These are phyloP conservation scores for Fusarium palustre DNA, from an alignment of 2,329 filamentous ascomycete genomes.

Conservation along the genomic window DNA sequence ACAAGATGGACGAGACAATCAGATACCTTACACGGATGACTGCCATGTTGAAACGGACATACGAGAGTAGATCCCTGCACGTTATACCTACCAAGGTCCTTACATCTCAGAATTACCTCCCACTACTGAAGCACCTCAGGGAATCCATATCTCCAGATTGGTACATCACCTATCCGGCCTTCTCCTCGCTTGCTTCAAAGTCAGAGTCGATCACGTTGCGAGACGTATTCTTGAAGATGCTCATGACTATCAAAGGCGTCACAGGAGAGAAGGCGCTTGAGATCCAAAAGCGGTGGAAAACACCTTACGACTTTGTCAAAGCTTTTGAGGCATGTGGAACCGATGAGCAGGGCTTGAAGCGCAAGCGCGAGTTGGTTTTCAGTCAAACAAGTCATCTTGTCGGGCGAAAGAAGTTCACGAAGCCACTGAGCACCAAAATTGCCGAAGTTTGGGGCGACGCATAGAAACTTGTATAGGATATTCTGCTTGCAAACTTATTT, in stretches of 20 bases:
- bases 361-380: constrained; percentile 70
- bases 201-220: constrained; percentile 78
- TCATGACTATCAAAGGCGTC: constrained; percentile 82
- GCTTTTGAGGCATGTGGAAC: constrained; percentile 70
- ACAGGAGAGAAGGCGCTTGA: constrained; percentile 83
- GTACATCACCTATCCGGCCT: constrained; percentile 76
- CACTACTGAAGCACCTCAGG: constrained; percentile 70
- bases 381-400: constrained; percentile 68
- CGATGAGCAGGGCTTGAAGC: constrained; percentile 64
- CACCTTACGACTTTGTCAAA: constrained; percentile 76
- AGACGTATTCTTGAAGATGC: constrained; percentile 84
- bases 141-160: constrained; percentile 62
- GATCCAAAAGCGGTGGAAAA: constrained; percentile 83
- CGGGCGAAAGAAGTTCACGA: constrained; percentile 76
- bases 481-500: not conserved
- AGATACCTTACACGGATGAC: constrained; percentile 81
- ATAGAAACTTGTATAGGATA: constrained; percentile 41
- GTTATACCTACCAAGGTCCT: constrained; percentile 75
- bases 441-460: constrained; percentile 77
- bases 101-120: constrained; percentile 73
- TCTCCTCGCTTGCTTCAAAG: constrained; percentile 79
- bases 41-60: constrained; percentile 71
- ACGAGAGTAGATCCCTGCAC: constrained; percentile 67
- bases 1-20: constrained; percentile 81
- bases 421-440: constrained; percentile 73